Conservation (phyloP, 2,329 filamentous ascomycete species). For the Scedosporium dehoogii region DNA sequence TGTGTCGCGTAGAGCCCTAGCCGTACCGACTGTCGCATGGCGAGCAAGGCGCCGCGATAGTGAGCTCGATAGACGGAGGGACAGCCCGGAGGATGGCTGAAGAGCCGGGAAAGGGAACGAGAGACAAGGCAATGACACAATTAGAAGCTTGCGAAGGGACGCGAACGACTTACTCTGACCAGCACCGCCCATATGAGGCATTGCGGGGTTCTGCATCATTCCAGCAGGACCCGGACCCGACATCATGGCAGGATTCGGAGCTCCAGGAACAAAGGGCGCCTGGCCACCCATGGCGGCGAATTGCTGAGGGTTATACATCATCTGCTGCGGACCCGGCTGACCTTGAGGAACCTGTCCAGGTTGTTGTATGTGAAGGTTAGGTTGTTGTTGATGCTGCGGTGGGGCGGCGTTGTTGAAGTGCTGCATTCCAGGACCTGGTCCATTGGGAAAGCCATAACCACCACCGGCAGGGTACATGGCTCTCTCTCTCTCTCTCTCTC, state of each 20-base stretch:
- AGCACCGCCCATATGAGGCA: conserved; percentile 50
- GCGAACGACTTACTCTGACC: conserved; percentile 43
- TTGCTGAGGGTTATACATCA: conserved; percentile 8
- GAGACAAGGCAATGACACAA: neutral
- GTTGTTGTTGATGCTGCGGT: conserved; percentile 6
- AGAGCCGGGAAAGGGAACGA: neutral
- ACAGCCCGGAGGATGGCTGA: neutral
- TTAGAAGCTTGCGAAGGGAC: neutral
- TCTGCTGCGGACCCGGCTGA: conserved; percentile 6
- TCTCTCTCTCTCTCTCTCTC: neutral
- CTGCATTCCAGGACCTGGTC: conserved; percentile 3
- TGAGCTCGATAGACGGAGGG: neutral
- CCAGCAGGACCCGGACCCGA: conserved; percentile 39
- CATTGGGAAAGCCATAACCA: conserved; percentile 6
- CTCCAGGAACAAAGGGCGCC: conserved; percentile 2
- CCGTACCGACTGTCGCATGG: neutral
- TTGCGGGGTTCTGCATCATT: conserved; percentile 54
- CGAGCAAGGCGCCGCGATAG: too few relatives aligned
- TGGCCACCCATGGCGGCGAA: conserved; percentile 7
- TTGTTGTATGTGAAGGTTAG: conserved; percentile 5
- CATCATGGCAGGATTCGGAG: conserved; percentile 32
- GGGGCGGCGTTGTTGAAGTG: conserved; percentile 5
- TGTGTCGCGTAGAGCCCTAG: neutral
- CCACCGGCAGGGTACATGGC: conserved; percentile 7
- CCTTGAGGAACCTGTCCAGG: neutral